phyloP scores from a whole-genome alignment of 2,329 filamentous ascomycete genomes.

The Neodidymelliopsis sp. region DNA sequence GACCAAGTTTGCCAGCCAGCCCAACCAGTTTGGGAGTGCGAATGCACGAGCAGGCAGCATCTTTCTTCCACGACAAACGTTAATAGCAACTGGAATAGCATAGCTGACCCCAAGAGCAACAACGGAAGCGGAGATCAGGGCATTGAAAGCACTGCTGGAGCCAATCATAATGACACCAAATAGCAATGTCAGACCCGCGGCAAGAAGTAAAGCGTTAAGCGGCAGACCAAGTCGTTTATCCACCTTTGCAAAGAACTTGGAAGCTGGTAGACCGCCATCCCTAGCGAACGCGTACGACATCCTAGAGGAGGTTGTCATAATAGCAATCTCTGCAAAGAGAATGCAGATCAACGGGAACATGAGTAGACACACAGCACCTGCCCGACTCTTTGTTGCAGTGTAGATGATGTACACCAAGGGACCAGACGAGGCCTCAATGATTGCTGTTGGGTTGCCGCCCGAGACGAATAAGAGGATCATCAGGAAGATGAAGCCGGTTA shows the following conservation, averaged over 20 bases:
- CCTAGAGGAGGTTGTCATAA: conserved; percentile 71
- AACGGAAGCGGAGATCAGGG: conserved; percentile 74
- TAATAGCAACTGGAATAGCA: conserved; percentile 75
- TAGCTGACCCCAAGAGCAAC: conserved; percentile 77
- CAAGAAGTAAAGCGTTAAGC: conserved; percentile 70
- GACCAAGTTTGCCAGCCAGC: conserved; percentile 66
- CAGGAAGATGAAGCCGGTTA: conserved; percentile 69
- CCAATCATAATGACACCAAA: conserved; percentile 76
- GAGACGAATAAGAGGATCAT: conserved; percentile 70
- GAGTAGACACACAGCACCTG: conserved; percentile 69
- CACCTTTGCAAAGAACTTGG: conserved; percentile 66
- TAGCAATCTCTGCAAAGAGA: conserved; percentile 67
- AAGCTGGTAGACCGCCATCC: conserved; percentile 72
- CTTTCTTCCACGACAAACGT: conserved; percentile 70
- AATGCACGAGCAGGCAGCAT: conserved; percentile 69
- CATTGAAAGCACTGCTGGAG: conserved; percentile 72
- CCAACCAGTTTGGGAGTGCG: conserved; percentile 61
- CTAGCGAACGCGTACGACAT: conserved; percentile 73
- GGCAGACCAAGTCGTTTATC: conserved; percentile 69
- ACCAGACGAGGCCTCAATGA: conserved; percentile 64
- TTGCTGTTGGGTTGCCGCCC: conserved; percentile 60
- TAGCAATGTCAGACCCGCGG: conserved; percentile 67
- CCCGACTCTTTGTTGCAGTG: conserved; percentile 67
- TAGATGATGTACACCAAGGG: conserved; percentile 69
- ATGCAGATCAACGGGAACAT: conserved; percentile 72